Percentiles rank a stretch among this genome's conserved stretches.
Evolutionary conservation across 2,329 filamentous ascomycete genomes (phyloP).

Genomic region (Penicillium sp.): DNA sequence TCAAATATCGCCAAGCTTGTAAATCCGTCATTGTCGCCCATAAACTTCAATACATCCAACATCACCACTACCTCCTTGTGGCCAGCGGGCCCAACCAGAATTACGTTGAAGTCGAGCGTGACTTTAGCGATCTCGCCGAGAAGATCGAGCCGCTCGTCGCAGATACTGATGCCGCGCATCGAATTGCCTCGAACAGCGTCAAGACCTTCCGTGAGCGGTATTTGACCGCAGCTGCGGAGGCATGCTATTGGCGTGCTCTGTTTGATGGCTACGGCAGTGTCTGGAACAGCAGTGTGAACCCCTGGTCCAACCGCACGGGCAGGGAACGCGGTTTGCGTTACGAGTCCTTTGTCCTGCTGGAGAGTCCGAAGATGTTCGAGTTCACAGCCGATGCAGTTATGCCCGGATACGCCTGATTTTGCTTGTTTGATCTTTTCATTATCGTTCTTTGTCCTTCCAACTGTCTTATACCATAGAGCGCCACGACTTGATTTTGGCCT

Average conservation of each 20-base stretch:
- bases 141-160: slow-evolving; percentile 42
- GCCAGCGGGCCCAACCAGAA: slow-evolving; percentile 50
- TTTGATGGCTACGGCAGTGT: slow-evolving; percentile 37
- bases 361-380: slow-evolving; percentile 30
- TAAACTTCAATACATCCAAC: slow-evolving; percentile 51
- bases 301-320: slow-evolving; percentile 12
- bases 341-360: slow-evolving; percentile 36
- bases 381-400: slow-evolving; percentile 17
- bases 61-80: slow-evolving; percentile 50
- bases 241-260: slow-evolving; percentile 55
- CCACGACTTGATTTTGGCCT: slow-evolving; percentile 8
- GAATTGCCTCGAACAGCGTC: slow-evolving; percentile 51
- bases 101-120: slow-evolving; percentile 50
- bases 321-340: slow-evolving; percentile 31
- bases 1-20: slow-evolving; percentile 56
- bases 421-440: not conserved
- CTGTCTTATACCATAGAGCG: slow-evolving; percentile 7
- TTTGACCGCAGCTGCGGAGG: slow-evolving; percentile 53
- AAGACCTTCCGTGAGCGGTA: slow-evolving; percentile 53
- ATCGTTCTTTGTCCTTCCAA: not conserved
- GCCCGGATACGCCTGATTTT: slow-evolving; percentile 6
- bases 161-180: slow-evolving; percentile 42
- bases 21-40: slow-evolving; percentile 52
- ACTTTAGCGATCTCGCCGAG: slow-evolving; percentile 58
- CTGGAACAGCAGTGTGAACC: slow-evolving; percentile 24